Conservation (phyloP, 768 basidiomycete species). For the Pholiota conissans region DNA sequence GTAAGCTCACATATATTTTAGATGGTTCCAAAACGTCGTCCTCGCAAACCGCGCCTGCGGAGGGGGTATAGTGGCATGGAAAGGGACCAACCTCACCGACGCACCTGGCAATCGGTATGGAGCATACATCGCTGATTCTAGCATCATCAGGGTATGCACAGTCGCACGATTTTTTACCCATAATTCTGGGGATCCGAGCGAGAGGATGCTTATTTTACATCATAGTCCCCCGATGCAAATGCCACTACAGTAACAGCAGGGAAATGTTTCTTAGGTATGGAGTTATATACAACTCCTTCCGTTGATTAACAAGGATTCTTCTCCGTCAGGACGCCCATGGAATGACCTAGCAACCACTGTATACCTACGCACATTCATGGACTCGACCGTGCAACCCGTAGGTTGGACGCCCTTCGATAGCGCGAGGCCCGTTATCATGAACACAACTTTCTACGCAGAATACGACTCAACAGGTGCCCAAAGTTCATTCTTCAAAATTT, state of each 20-base stretch:
- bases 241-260: conserved; percentile 41
- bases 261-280: conserved; percentile 50
- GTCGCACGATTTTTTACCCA: not conserved
- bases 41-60: conserved; percentile 66
- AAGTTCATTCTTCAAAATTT: not conserved
- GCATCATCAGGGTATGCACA: conserved; percentile 55
- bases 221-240: conserved; percentile 61
- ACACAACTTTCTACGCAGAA: conserved; percentile 61
- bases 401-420: conserved; percentile 53
- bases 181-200: not conserved
- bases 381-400: conserved; percentile 47
- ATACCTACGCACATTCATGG: conserved; percentile 57
- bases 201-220: no score
- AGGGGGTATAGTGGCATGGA: conserved; percentile 67
- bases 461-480: conserved; percentile 48
- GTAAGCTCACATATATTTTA: conserved; percentile 16
- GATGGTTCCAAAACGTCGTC: conserved; percentile 60
- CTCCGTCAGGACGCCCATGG: conserved; percentile 51
- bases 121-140: conserved; percentile 55
- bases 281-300: no score
- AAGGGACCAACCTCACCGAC: conserved; percentile 53
- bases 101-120: conserved; percentile 53
- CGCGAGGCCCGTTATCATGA: conserved; percentile 44
- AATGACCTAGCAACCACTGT: conserved; percentile 57
- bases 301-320: no score